Evolutionary conservation across 768 basidiomycete species (phyloP).

Genomic region (Ramaria sp.): DNA sequence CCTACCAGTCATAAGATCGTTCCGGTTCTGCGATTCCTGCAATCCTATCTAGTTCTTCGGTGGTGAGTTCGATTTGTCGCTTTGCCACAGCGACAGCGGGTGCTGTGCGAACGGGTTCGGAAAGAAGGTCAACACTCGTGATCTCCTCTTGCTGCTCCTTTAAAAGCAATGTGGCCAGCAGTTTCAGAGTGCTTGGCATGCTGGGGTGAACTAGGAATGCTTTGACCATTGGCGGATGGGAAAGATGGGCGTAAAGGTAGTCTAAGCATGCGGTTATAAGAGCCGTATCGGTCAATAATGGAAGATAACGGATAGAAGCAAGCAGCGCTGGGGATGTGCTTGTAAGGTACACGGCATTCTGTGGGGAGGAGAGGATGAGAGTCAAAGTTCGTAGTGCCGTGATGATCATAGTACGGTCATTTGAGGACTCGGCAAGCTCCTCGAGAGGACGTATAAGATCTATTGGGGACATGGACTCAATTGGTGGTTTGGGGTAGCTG

Average conservation of each 20-base stretch:
- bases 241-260: slow-evolving; percentile 66
- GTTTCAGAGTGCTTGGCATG: slow-evolving; percentile 58
- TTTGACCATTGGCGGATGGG: slow-evolving; percentile 64
- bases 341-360: slow-evolving; percentile 44
- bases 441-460: slow-evolving; percentile 51
- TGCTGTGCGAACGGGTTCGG: slow-evolving; percentile 45
- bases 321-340: slow-evolving; percentile 48
- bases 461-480: slow-evolving; percentile 14
- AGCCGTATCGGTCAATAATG: slow-evolving; percentile 57
- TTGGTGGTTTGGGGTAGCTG: slow-evolving; percentile 29
- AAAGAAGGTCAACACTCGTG: slow-evolving; percentile 46
- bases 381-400: slow-evolving; percentile 51
- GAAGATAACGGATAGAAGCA: slow-evolving; percentile 60
- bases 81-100: slow-evolving; percentile 35
- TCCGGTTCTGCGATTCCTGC: slow-evolving; percentile 58
- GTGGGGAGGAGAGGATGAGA: slow-evolving; percentile 48
- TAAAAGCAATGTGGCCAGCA: slow-evolving; percentile 58
- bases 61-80: slow-evolving; percentile 55
- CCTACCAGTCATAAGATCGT: slow-evolving; percentile 75
- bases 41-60: slow-evolving; percentile 56
- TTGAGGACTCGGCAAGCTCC: slow-evolving; percentile 42
- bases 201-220: slow-evolving; percentile 62
- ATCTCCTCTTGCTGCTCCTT: slow-evolving; percentile 65
- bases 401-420: slow-evolving; percentile 70
- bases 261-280: slow-evolving; percentile 65